Evolutionary conservation across 2,329 filamentous ascomycete genomes (phyloP).

Genomic region (Diaporthe aspalathi): DNA sequence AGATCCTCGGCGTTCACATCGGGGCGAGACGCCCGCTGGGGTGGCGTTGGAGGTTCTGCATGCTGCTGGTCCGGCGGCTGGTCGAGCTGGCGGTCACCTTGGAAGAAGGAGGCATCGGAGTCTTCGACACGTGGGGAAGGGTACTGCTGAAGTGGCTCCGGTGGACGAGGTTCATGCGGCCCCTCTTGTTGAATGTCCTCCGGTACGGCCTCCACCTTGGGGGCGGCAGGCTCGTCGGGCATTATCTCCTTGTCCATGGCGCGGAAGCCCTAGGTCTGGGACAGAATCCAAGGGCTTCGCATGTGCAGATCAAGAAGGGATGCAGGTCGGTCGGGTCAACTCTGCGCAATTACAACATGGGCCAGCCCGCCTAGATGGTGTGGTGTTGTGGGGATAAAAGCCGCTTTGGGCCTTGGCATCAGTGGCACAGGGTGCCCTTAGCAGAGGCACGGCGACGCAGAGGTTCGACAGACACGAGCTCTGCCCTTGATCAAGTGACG

Average conservation of each 20-base stretch:
- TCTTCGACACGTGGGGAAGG: slow-evolving; percentile 36
- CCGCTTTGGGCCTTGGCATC: not conserved
- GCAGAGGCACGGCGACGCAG: not conserved
- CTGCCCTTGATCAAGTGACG: slow-evolving; percentile 1
- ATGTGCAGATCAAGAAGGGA: not conserved
- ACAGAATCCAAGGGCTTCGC: slow-evolving; percentile 16
- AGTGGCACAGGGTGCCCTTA: not conserved
- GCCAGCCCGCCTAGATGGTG: not conserved
- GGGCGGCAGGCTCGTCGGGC: slow-evolving; percentile 22
- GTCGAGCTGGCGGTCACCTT: slow-evolving; percentile 39
- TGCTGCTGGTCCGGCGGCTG: slow-evolving; percentile 44
- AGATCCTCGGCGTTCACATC: slow-evolving; percentile 64
- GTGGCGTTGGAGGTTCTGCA: slow-evolving; percentile 52
- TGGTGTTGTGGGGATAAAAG: not conserved
- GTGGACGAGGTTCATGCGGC: slow-evolving; percentile 18
- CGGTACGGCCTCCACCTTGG: slow-evolving; percentile 37
- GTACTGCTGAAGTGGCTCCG: slow-evolving; percentile 34
- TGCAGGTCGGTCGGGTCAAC: not conserved
- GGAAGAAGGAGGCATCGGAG: slow-evolving; percentile 37
- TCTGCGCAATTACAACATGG: slow-evolving; percentile 3
- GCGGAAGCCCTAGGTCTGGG: not conserved
- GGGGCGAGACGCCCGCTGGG: slow-evolving; percentile 55
- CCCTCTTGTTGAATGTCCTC: slow-evolving; percentile 36
- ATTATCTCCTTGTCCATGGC: slow-evolving; percentile 33
- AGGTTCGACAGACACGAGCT: not conserved